Evolutionary conservation across 768 basidiomycete species (phyloP).

Genomic region (Psilocybe cyanescens): DNA sequence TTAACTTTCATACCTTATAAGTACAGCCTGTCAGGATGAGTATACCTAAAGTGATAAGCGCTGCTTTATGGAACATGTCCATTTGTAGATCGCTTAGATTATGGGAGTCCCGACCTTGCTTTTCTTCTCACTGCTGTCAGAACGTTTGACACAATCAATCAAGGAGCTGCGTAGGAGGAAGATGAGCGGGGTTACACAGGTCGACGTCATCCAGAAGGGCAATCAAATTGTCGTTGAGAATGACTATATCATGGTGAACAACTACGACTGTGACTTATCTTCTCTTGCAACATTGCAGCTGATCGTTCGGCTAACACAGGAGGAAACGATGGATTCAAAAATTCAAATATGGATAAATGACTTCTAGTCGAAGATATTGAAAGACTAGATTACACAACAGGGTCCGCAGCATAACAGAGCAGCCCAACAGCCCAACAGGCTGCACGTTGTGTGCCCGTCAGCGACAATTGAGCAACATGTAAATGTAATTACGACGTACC

Average conservation of each 20-base stretch:
- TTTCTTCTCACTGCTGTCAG: background rate
- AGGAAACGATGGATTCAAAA: no score
- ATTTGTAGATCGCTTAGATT: background rate
- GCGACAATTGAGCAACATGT: background rate
- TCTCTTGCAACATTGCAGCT: no score
- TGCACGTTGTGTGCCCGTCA: background rate
- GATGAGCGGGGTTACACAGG: background rate
- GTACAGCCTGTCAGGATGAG: background rate
- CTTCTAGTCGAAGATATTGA: no score
- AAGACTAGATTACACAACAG: background rate
- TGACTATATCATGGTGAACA: no score
- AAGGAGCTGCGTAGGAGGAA: background rate
- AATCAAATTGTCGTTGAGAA: no score
- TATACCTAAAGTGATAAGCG: background rate
- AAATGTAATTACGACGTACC: background rate
- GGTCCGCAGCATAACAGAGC: background rate
- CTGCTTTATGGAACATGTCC: background rate
- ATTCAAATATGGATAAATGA: no score
- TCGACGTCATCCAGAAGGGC: no score
- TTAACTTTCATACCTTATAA: background rate
- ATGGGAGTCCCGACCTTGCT: background rate
- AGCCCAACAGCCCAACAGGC: constrained; percentile 1
- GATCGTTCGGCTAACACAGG: no score
- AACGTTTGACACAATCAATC: constrained; percentile 7
- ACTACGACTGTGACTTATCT: no score